Percentiles rank a stretch among this genome's conserved stretches.
These are phyloP conservation scores for Nemophila menziesii DNA, from an alignment of 257 asterid species.

Conservation along the genomic window DNA sequence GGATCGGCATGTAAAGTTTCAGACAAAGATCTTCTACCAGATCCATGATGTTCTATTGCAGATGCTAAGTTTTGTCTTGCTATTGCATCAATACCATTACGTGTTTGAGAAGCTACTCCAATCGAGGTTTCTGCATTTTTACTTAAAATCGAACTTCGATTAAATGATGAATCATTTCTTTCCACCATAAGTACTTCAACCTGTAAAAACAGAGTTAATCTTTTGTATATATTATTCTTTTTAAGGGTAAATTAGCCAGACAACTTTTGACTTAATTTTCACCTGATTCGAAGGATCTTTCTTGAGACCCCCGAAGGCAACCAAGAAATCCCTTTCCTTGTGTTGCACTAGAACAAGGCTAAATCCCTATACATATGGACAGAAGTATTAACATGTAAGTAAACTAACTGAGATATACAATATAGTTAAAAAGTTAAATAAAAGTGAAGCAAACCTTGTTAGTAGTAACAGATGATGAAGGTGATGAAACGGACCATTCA, in stretches of 20 bases:
- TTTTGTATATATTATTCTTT: background rate
- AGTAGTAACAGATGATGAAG: conserved; percentile 77
- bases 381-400: background rate
- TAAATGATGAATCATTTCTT: conserved; percentile 54
- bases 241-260: conserved; percentile 9
- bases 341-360: conserved; percentile 91
- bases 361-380: conserved; percentile 49
- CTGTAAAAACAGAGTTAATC: conserved; percentile 23
- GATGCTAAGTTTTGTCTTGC: conserved; percentile 65
- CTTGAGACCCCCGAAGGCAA: conserved; percentile 92
- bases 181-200: conserved; percentile 87
- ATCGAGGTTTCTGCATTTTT: conserved; percentile 37
- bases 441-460: conserved; percentile 49
- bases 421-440: conserved; percentile 9
- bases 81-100: conserved; percentile 41
- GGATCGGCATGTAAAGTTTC: conserved; percentile 69
- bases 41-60: conserved; percentile 73
- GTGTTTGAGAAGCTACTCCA: conserved; percentile 37
- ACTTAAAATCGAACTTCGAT: conserved; percentile 67
- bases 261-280: conserved; percentile 8
- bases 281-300: conserved; percentile 96
- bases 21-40: conserved; percentile 91
- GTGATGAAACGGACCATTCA: conserved; percentile 82
- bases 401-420: background rate
- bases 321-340: conserved; percentile 85